Percentiles rank a stretch among this genome's conserved stretches.
Evolutionary conservation across 176 grass and related monocot genomes (phyloP).

Genomic region (Calamus simplicifolius): DNA sequence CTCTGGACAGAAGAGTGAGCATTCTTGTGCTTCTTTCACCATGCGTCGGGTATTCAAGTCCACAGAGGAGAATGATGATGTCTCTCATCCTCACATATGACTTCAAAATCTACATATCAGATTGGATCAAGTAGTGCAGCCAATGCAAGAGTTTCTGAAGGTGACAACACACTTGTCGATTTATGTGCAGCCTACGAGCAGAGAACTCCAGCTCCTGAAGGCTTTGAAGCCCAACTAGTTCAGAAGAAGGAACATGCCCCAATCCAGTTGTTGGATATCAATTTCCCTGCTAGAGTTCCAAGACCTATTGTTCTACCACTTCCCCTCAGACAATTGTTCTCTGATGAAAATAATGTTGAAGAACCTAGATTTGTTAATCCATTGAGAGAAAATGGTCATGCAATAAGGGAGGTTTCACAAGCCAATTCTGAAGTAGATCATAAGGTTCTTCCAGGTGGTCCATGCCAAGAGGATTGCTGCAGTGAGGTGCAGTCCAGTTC

Average conservation of each 20-base stretch:
- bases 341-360: constrained; percentile 56
- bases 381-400: constrained; percentile 34
- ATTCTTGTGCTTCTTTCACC: constrained; percentile 57
- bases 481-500: constrained; percentile 63
- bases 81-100: constrained; percentile 29
- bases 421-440: constrained; percentile 30
- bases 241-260: constrained; percentile 36
- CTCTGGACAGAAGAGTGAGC: constrained; percentile 34
- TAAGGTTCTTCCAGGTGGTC: constrained; percentile 31
- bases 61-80: constrained; percentile 40
- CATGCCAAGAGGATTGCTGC: constrained; percentile 59
- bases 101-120: constrained; percentile 42
- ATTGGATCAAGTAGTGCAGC: constrained; percentile 48
- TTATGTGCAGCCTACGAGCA: constrained; percentile 44
- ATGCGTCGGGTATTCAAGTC: constrained; percentile 52
- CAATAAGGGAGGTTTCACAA: constrained; percentile 28
- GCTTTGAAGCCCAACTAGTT: constrained; percentile 53
- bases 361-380: constrained; percentile 27
- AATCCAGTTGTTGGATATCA: constrained; percentile 43
- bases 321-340: constrained; percentile 84
- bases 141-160: constrained; percentile 48
- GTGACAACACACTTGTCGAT: constrained; percentile 53
- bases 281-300: constrained; percentile 51
- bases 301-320: constrained; percentile 75
- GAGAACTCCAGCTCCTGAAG: constrained; percentile 49